Evolutionary conservation across 2,329 filamentous ascomycete genomes (phyloP), one percentile per base, ranked within the genome.

Genomic region (Ascocoryne sarcoides): DNA sequence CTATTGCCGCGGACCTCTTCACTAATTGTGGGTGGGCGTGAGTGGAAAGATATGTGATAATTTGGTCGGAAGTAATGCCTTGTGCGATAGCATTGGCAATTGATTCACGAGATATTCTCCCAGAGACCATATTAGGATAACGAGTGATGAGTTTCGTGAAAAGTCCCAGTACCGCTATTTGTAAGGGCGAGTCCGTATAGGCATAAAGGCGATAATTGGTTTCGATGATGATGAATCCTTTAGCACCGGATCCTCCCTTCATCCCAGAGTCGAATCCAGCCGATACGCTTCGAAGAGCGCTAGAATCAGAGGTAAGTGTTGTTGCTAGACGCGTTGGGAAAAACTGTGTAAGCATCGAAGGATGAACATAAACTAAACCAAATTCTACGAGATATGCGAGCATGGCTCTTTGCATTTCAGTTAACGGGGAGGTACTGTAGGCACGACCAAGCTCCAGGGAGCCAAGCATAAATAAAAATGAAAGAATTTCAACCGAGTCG

Each of bases 181-280:
- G 90, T 1, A 98, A 76, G 0, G 89, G 86, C 0, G 88, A 95
- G 23, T 84, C 82, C 5, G 93, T 96, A 67, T 98, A 98, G 21
- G 92, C 92, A 66, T 98, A 98, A 52, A 98, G 68, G 18, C 92
- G 84, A 67, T 95, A 96, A 65, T 98, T 98, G 7, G 92, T 98
- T 67, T 98, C 92, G 51, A 98, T 77, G 55, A 98, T 89, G 58
- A 98, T 87, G 66, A 87, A 92, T 47, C 89, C 89, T 55, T 80
- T 79, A 47, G 69, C 64, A 14, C 62, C 64, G 37, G 58, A 58
- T 36, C 49, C 63, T 17, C 10, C 16, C 33, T 54, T 60, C 1
- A 79, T 72, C 5, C 81, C 81, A 31, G 82, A 81, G 20, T 78
- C 71, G 50, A 89, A 77, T 7, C 79, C 78, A 10, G 81, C 75